Base-by-base conservation (phyloP, 352 stramenopile species). In the Globisporangium cystogenes region DNA sequence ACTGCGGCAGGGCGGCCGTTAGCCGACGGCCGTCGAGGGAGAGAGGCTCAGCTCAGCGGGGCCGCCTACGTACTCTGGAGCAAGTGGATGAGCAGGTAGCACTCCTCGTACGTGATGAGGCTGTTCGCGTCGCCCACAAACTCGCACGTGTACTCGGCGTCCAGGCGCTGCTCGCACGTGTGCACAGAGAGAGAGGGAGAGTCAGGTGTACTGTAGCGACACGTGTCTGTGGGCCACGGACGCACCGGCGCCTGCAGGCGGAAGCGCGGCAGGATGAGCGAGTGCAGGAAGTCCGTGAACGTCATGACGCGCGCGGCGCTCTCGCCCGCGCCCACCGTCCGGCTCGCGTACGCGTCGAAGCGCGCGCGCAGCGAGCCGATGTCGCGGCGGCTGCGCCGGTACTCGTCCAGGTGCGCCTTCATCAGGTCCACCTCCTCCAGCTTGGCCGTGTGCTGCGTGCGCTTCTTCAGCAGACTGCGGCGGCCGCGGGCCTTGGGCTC, bases 201-300 rank as follows among this genome's bases (percentile, higher is more conserved):
- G n/a, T n/a, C n/a, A n/a, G n/a, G n/a, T n/a, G n/a, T n/a, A n/a
- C n/a, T n/a, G n/a, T n/a, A n/a, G n/a, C n/a, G n/a, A n/a, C n/a
- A n/a, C n/a, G n/a, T n/a, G n/a, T n/a, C n/a, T n/a, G n/a, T n/a
- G n/a, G n/a, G n/a, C n/a, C n/a, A 23, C 4, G 48, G 37, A 23
- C 42, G 60, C 24, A 49, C 78, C 31, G 79, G 78, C 7, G 64
- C 41, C 27, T 72, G 66, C 26, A 81, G 62, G 59, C 78, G 79
- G 64, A 90, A 90, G 56, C 80, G 79, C 15, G 77, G 75, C 12
- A 92, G 62, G 26, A 87, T 72, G 36, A 89, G 67, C 48, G 82
- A 87, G 54, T 89, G 77, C 46, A 92, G 46, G 52, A 92, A 92
- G 65, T 90, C 72, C 16, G 82, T 90, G 59, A 87, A 90, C n/a